A percentile compares a stretch with the other conserved stretches of the same genome.
These are phyloP conservation scores for Camelina neglecta DNA, from an alignment of 345 rosid genomes.

Conservation along the genomic window DNA sequence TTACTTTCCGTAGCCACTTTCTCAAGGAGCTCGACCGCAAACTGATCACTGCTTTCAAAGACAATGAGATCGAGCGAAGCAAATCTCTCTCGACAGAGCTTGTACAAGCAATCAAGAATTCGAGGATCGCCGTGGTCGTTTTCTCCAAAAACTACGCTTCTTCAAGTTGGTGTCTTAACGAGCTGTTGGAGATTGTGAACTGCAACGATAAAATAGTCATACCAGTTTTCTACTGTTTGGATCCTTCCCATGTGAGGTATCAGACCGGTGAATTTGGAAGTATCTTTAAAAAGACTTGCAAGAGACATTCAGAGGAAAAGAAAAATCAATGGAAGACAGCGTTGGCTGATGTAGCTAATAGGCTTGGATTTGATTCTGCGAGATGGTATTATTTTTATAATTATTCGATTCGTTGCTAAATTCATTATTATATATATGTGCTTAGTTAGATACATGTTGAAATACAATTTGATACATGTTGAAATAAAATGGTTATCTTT, in stretches of 20 bases:
- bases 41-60: background rate
- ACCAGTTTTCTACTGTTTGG: constrained; percentile 14
- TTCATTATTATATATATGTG: no score
- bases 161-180: no score
- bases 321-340: background rate
- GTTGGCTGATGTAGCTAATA: background rate
- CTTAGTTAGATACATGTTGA: background rate
- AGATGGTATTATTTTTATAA: background rate
- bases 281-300: background rate
- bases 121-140: background rate
- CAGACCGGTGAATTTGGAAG: constrained; percentile 1
- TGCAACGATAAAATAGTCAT: no score
- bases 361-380: background rate
- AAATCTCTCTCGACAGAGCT: background rate
- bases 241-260: constrained; percentile 17
- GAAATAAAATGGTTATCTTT: no score
- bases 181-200: no score
- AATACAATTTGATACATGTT: background rate
- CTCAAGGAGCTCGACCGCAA: background rate
- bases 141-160: background rate
- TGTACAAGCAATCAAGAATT: background rate
- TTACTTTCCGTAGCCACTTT: background rate
- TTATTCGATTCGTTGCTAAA: background rate
- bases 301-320: background rate
- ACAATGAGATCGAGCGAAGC: background rate